A percentile compares a stretch with the other conserved stretches of the same genome.
phyloP scores from a whole-genome alignment of 371 early-diverging fungal genomes.

The Haplosporangium sp. region DNA sequence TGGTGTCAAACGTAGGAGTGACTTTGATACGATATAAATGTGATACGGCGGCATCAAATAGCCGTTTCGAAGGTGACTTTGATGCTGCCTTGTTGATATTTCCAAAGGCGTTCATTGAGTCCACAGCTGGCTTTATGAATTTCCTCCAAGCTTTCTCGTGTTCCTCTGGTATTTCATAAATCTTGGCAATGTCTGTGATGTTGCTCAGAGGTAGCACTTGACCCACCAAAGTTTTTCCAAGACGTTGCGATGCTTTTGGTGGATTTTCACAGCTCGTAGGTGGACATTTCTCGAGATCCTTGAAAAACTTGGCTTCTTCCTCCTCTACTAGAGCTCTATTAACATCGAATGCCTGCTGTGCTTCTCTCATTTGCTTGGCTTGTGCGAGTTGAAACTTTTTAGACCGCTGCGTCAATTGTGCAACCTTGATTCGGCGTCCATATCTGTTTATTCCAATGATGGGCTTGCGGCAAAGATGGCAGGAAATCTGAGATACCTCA shows the following conservation, averaged over 20 bases:
- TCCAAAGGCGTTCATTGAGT: not conserved
- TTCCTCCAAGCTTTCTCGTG: conserved; percentile 39
- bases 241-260: not conserved
- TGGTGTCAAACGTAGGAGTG: not conserved
- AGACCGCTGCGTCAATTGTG: conserved; percentile 14
- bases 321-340: not conserved
- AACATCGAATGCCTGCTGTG: not conserved
- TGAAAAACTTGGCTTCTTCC: not conserved
- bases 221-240: conserved; percentile 10
- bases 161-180: conserved; percentile 24
- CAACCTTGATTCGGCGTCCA: conserved; percentile 46
- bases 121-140: not conserved
- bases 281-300: not conserved
- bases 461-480: conserved; percentile 39
- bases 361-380: not conserved
- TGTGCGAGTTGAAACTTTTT: conserved; percentile 18
- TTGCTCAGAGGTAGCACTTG: conserved; percentile 12
- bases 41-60: conserved; percentile 56
- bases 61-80: conserved; percentile 37
- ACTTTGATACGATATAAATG: conserved; percentile 38
- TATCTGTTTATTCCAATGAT: conserved; percentile 32
- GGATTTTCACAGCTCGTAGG: not conserved
- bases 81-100: conserved; percentile 10
- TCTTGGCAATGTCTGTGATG: not conserved
- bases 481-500: conserved; percentile 20